These are phyloP conservation scores for Trypanosoma mega DNA, from an alignment of 208 protist genomes.

Conservation along the genomic window DNA sequence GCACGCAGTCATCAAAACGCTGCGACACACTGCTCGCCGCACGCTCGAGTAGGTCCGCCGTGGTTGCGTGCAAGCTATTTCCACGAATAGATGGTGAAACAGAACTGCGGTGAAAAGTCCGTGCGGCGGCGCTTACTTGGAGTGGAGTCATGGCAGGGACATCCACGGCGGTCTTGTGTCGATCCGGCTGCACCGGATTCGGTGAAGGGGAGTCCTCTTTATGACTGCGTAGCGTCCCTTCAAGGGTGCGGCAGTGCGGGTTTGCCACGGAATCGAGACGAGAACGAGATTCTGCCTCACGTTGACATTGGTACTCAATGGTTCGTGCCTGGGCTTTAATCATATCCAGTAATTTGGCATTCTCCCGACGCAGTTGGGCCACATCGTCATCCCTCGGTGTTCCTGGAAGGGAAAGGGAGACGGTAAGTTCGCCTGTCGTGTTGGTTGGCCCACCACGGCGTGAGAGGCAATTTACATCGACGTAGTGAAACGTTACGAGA, in stretches of 20 bases:
- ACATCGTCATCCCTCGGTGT: constrained; percentile 41
- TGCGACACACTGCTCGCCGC: constrained; percentile 30
- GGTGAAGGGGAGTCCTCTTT: constrained; percentile 20
- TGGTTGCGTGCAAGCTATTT: constrained; percentile 24
- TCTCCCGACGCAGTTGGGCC: constrained; percentile 59
- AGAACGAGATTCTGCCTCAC: constrained; percentile 25
- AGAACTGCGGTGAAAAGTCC: constrained; percentile 40
- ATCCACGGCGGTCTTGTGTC: neutral
- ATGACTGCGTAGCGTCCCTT: too few species aligned
- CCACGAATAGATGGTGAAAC: constrained; percentile 37
- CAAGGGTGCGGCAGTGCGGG: constrained; percentile 3
- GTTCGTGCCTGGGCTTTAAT: constrained; percentile 46
- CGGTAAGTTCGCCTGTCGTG: constrained; percentile 46
- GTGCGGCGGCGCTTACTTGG: constrained; percentile 10
- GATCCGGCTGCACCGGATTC: neutral
- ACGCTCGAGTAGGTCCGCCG: constrained; percentile 36
- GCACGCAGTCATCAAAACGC: constrained; percentile 36
- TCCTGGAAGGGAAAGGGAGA: constrained; percentile 39
- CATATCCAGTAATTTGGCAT: constrained; percentile 62
- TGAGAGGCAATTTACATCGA: constrained; percentile 65
- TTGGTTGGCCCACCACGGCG: constrained; percentile 26
- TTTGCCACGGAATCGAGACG: constrained; percentile 33
- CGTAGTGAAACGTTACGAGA: constrained; percentile 65
- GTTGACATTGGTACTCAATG: constrained; percentile 54
- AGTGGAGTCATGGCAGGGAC: constrained; percentile 15